A percentile compares a stretch with the other conserved stretches of the same genome.
phyloP scores from a whole-genome alignment of 768 basidiomycete species.

The Agaricus sinodeliciosus region DNA sequence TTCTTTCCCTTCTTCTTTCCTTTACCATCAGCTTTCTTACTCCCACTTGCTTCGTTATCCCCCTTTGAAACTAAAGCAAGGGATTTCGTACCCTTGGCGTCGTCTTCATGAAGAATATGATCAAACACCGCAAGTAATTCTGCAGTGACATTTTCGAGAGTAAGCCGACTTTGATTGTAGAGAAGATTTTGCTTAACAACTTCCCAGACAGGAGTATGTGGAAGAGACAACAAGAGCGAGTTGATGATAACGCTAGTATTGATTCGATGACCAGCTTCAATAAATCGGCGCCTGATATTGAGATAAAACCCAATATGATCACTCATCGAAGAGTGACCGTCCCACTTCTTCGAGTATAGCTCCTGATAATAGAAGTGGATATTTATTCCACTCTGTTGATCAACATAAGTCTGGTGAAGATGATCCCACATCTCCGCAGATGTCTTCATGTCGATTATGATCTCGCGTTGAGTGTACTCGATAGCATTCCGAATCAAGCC shows the following conservation, averaged over 20 bases:
- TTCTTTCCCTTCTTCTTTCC: not conserved
- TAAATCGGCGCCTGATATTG: no score
- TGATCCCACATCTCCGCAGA: slow-evolving; percentile 11
- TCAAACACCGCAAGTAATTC: slow-evolving; percentile 20
- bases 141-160: not conserved
- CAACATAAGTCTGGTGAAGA: slow-evolving; percentile 3
- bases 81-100: not conserved
- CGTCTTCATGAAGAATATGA: slow-evolving; percentile 2
- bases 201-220: not conserved
- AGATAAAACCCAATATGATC: slow-evolving; percentile 13
- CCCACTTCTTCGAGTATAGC: slow-evolving; percentile 11
- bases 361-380: slow-evolving; percentile 14
- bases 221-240: not conserved
- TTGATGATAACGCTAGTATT: not conserved
- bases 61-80: no score
- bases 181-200: not conserved
- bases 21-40: not conserved
- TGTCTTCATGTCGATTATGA: not conserved
- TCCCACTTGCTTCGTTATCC: no score
- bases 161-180: not conserved
- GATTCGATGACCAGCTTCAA: not conserved
- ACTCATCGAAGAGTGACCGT: slow-evolving; percentile 5
- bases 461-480: not conserved
- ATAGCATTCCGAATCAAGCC: not conserved
- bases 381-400: not conserved